Evolutionary conservation across 1,284 basidiomycete genomes (phyloP).

Genomic region (Boletus hoseneyae): DNA sequence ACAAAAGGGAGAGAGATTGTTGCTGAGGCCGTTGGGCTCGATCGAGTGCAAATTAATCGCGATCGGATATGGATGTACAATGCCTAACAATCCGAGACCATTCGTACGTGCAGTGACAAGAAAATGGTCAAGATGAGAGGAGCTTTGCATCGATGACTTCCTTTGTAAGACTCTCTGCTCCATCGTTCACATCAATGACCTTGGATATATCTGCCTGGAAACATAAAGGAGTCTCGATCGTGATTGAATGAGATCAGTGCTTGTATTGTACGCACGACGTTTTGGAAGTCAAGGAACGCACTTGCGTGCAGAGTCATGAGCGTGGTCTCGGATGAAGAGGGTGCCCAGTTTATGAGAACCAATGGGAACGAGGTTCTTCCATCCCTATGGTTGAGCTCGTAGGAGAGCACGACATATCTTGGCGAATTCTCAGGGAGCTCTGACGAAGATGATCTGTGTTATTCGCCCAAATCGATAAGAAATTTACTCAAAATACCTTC

Average conservation of each 20-base stretch:
- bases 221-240: neutral
- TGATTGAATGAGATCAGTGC: neutral
- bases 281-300: constrained; percentile 76
- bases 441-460: constrained; percentile 31
- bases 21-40: neutral
- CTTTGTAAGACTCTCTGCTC: constrained; percentile 75
- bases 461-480: neutral
- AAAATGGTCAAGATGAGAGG: constrained; percentile 26
- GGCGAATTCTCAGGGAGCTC: constrained; percentile 91
- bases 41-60: neutral
- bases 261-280: constrained; percentile 47
- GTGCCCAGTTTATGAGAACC: constrained; percentile 85
- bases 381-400: constrained; percentile 79
- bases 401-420: constrained; percentile 82
- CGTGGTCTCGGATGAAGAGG: constrained; percentile 68
- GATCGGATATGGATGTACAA: neutral
- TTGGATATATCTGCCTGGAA: constrained; percentile 66
- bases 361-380: constrained; percentile 85
- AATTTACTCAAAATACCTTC: constrained; percentile 53
- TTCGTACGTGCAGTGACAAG: neutral
- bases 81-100: neutral
- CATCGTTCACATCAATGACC: constrained; percentile 79
- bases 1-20: neutral
- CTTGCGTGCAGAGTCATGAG: constrained; percentile 83
- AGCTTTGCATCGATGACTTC: constrained; percentile 66